Evolutionary conservation across 306 rosid genomes (phyloP), one percentile per base, ranked within the genome.

Genomic region (Vigna angularis): DNA sequence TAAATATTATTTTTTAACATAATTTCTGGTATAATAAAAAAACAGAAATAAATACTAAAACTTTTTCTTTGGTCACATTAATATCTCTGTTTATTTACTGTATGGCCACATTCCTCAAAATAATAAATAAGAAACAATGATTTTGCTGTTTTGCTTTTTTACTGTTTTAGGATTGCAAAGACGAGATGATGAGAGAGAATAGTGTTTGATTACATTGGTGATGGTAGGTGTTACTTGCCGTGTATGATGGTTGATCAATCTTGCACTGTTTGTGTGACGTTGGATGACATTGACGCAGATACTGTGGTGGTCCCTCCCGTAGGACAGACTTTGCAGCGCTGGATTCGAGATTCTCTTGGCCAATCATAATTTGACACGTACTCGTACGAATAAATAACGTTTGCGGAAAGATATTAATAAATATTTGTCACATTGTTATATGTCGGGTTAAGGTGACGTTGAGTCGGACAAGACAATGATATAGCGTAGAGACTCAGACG

Each of bases 361-460:
- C 82, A 89, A 88, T 85, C 2, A 7, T 0, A 5, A 0, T 14
- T 11, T 1, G 75, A 65, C 87, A 89, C 83, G 85, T 63, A n/a
- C 0, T n/a, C 1, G 3, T 32, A 10, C 24, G 2, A 53, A 52
- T 26, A 61, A 47, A 57, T 68, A 6, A 1, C 10, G 7, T 24
- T 20, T 42, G 57, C 9, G 59, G 28, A 50, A 78, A 58, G 84
- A 84, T 88, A 65, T 84, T 78, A 76, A 73, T 70, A 74, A 73
- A 81, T 78, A 62, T 55, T 75, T n/a, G 58, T 26, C 13, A 67
- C 80, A 79, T 83, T 20, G 83, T 68, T 87, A 26, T 49, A 55
- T 81, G 87, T 81, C 86, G 57, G 85, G 73, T 70, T 85, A 84
- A 90, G 91, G 90, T 85, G 89, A 86, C 84, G 83, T 83, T 85